Percentiles rank a stretch among this genome's conserved stretches.
phyloP scores from a whole-genome alignment of 2,329 filamentous ascomycete genomes.

The Cyanodermella asteris region DNA sequence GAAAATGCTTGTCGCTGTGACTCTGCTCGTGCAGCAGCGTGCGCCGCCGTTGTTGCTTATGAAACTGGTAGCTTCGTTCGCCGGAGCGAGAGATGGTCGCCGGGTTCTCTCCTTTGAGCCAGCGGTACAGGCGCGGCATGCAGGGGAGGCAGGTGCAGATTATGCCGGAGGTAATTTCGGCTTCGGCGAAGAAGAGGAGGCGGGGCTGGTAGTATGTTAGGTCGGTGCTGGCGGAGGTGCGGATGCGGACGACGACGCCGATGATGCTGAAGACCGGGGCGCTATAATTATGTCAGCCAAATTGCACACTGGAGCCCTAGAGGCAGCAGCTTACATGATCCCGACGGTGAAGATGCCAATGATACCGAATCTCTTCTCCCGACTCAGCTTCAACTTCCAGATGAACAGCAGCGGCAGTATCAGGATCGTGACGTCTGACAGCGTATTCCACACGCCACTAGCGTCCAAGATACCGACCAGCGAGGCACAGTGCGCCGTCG shows the following conservation, averaged over 20 bases:
- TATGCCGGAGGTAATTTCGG: slow-evolving; percentile 3
- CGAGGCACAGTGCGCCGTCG: too few species aligned
- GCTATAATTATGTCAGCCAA: slow-evolving; percentile 2
- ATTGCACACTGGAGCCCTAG: too few species aligned
- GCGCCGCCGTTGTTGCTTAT: too few species aligned
- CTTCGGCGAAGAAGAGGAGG: slow-evolving; percentile 1
- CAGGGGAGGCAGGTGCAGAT: slow-evolving; percentile 4
- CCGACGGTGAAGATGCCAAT: slow-evolving; percentile 6
- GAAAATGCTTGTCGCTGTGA: too few species aligned
- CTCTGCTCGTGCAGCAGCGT: too few species aligned
- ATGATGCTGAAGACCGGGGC: slow-evolving; percentile 6
- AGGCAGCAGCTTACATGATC: slow-evolving; percentile 4
- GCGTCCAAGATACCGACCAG: too few species aligned
- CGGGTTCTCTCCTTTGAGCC: too few species aligned
- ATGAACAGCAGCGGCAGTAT: slow-evolving; percentile 2
- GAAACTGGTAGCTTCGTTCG: too few species aligned
- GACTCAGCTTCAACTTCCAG: neutral
- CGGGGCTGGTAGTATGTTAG: slow-evolving; percentile 4
- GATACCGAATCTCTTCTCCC: slow-evolving; percentile 4
- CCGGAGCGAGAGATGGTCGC: too few species aligned
- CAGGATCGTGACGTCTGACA: slow-evolving; percentile 3
- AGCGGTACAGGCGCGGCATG: slow-evolving; percentile 4
- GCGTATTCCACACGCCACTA: slow-evolving; percentile 2
- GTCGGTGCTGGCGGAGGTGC: slow-evolving; percentile 2
- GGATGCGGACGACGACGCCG: slow-evolving; percentile 5